Evolutionary conservation across 1,284 basidiomycete species (phyloP).

Genomic region (Sanghuangporus sanghuang): DNA sequence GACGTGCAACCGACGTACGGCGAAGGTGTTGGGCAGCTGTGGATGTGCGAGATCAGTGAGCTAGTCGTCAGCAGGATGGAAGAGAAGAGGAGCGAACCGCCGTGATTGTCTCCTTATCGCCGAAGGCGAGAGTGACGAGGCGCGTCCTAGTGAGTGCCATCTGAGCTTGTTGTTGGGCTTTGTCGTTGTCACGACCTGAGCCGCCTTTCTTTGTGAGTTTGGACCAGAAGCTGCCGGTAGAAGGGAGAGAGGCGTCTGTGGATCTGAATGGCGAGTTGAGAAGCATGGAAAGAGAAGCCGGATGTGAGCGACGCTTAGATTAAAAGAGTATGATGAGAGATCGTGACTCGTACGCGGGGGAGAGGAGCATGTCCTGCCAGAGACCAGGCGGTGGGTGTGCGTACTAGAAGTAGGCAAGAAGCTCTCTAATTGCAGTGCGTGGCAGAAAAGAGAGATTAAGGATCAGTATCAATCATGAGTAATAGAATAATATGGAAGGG

Average conservation of each 20-base stretch:
- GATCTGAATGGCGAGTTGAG: slow-evolving; percentile 42
- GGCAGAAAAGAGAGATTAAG: slow-evolving; percentile 7
- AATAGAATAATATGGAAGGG: background rate
- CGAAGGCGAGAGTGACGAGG: slow-evolving; percentile 74
- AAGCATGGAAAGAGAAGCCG: slow-evolving; percentile 26
- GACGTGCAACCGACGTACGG: slow-evolving; percentile 34
- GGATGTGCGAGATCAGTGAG: background rate
- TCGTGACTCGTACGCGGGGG: slow-evolving; percentile 61
- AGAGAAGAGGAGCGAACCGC: slow-evolving; percentile 40
- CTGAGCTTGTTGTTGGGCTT: slow-evolving; percentile 32
- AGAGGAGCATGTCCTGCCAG: slow-evolving; percentile 55
- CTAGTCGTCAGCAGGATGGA: background rate
- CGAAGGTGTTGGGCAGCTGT: slow-evolving; percentile 59
- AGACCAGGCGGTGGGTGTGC: background rate
- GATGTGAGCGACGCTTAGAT: slow-evolving; percentile 19
- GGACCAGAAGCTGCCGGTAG: slow-evolving; percentile 48
- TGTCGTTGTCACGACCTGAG: slow-evolving; percentile 39
- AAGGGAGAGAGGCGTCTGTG: slow-evolving; percentile 51
- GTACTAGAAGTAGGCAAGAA: slow-evolving; percentile 19
- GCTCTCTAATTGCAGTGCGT: slow-evolving; percentile 18
- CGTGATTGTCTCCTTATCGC: slow-evolving; percentile 77
- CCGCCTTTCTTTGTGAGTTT: slow-evolving; percentile 27
- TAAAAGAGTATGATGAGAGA: slow-evolving; percentile 17
- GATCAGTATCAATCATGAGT: slow-evolving; percentile 19
- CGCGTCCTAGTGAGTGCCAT: slow-evolving; percentile 65